These are phyloP conservation scores for Penicillium paneum DNA, from an alignment of 2,329 filamentous ascomycete genomes.

Conservation along the genomic window DNA sequence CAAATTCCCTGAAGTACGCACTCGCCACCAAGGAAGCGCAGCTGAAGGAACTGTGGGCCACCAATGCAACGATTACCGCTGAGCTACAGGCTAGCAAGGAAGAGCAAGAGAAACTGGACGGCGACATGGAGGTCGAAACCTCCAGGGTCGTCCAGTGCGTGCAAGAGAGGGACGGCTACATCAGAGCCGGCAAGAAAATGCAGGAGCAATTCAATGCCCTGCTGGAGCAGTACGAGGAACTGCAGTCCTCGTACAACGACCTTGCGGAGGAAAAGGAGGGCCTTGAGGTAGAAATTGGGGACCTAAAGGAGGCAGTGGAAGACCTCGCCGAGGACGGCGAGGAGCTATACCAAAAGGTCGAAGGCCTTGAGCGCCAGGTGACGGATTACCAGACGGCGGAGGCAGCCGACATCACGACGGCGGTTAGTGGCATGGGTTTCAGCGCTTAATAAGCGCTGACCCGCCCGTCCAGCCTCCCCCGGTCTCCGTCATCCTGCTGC, in stretches of 20 bases:
- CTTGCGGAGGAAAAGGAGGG: background rate
- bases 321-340: background rate
- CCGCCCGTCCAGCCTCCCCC: background rate
- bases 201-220: no score
- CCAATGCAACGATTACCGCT: background rate
- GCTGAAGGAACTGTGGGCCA: background rate
- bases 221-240: no score
- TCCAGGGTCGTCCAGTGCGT: no score
- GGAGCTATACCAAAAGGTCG: rapidly evolving
- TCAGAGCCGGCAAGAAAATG: background rate
- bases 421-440: background rate
- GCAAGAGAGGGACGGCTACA: background rate
- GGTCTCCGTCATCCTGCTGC: background rate
- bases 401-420: background rate
- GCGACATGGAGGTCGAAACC: background rate
- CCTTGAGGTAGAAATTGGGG: background rate
- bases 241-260: no score
- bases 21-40: background rate
- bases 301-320: rapidly evolving
- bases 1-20: rapidly evolving
- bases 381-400: background rate
- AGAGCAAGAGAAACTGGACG: rapidly evolving
- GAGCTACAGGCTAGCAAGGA: background rate
- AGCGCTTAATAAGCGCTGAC: background rate
- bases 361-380: background rate